Conservation (phyloP, 169 alveolate genomes). For the Cystoisospora suis region DNA sequence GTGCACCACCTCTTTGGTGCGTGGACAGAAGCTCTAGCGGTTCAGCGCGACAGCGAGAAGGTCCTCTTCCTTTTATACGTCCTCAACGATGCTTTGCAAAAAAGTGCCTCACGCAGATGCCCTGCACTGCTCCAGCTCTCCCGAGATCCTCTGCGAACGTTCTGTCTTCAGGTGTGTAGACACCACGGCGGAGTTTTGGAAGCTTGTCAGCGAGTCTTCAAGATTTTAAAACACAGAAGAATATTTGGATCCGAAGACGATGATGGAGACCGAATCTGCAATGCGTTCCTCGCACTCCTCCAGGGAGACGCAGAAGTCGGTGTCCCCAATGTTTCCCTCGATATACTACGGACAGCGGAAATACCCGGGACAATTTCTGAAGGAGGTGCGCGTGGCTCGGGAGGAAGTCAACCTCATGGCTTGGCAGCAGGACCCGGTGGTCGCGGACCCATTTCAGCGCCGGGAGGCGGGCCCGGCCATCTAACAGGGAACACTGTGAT, state of each 20-base stretch:
- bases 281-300: conserved; percentile 19
- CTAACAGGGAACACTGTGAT: too few relatives aligned
- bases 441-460: too few relatives aligned
- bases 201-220: background rate
- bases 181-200: background rate
- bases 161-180: background rate
- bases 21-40: background rate
- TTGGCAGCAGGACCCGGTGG: too few relatives aligned
- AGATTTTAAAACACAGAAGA: background rate
- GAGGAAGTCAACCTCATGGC: too few relatives aligned
- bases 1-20: background rate
- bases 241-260: background rate
- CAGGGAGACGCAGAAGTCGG: background rate
- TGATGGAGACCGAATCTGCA: background rate
- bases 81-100: conserved; percentile 20
- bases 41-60: conserved; percentile 19
- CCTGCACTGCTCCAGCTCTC: conserved; percentile 12
- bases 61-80: conserved; percentile 7
- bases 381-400: too few relatives aligned
- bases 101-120: background rate
- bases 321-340: background rate
- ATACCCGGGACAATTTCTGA: too few relatives aligned
- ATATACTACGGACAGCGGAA: background rate
- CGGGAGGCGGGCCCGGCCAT: too few relatives aligned
- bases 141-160: background rate